These are phyloP conservation scores for Bipolaris cookei DNA, from an alignment of 2,329 filamentous ascomycete genomes.

Conservation along the genomic window DNA sequence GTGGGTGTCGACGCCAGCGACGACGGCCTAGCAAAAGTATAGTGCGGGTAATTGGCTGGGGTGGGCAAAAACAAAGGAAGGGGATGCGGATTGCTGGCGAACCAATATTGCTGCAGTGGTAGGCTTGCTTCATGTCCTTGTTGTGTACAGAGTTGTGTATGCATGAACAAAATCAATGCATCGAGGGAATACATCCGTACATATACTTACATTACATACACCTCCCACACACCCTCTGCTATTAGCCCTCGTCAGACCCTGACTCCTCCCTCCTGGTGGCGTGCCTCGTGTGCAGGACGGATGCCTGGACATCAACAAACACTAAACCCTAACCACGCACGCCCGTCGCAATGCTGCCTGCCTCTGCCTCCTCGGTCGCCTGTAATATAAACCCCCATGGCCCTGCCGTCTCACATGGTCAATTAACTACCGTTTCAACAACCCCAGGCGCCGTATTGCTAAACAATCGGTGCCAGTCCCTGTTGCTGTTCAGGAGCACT, in stretches of 20 bases:
- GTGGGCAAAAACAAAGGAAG: not conserved
- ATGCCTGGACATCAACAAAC: conserved; percentile 13
- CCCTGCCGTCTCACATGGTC: conserved; percentile 7
- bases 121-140: too few relatives aligned
- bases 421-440: not conserved
- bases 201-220: too few relatives aligned
- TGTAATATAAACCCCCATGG: conserved; percentile 16
- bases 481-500: conserved; percentile 12
- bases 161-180: too few relatives aligned
- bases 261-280: not conserved
- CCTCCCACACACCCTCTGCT: too few relatives aligned
- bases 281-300: conserved; percentile 6
- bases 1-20: not conserved
- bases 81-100: not conserved
- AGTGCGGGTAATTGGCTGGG: not conserved
- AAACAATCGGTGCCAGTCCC: conserved; percentile 23
- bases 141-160: too few relatives aligned
- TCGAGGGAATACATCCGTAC: too few relatives aligned
- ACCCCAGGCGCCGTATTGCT: not conserved
- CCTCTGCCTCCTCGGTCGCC: not conserved
- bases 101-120: not conserved
- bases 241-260: too few relatives aligned
- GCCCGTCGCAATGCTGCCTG: conserved; percentile 6
- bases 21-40: not conserved
- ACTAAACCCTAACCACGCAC: conserved; percentile 10